Evolutionary conservation across 139 green algal genomes (phyloP), one percentile per base, ranked within the genome.

Genomic region (Marvania coccoides): DNA sequence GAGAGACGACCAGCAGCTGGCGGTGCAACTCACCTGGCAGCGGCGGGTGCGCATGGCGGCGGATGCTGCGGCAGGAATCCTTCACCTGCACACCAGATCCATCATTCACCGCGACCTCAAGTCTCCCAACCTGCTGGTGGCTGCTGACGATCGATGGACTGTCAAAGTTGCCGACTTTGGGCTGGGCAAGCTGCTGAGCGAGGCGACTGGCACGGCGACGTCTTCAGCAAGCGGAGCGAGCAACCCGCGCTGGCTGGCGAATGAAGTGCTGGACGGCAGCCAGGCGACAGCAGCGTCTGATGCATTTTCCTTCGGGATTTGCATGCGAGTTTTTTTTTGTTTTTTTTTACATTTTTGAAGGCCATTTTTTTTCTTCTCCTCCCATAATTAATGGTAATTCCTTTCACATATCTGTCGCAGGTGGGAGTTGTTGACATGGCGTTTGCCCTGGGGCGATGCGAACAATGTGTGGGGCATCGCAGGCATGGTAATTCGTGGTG

Each of bases 51-150:
- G 60, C 42, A 87, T 87, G 71, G 73, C 67, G 7, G 58, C 82
- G 58, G 72, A 74, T 42, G 74, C 77, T 2, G 77, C 80, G 10
- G 78, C 79, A 65, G 78, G 78, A 47, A 84, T 84, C 70, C 61
- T 67, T 42, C 77, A 82, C 58, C 70, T 84, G 54, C 78, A 84
- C 74, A 40, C 30, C 39, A 58, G 61, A 4, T 65, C 64, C 12
- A 74, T 84, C 70, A 73, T 84, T 15, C 78, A 84, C 59, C 51
- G 73, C 23, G 78, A 84, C 62, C 57, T 84, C 28, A 83, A 83
- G 67, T 69, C 51, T 0, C 68, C 73, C 29, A 84, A 84, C 62
- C 48, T 84, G 47, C 78, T 84, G 35, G 67, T 84, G 14, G n/a
- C n/a, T n/a, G n/a, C n/a, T n/a, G n/a, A n/a, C n/a, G 74, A 82